Percentiles rank a stretch among this genome's conserved stretches.
phyloP scores from a whole-genome alignment of 1,284 basidiomycete species.

The Leccinum fuscescens region DNA sequence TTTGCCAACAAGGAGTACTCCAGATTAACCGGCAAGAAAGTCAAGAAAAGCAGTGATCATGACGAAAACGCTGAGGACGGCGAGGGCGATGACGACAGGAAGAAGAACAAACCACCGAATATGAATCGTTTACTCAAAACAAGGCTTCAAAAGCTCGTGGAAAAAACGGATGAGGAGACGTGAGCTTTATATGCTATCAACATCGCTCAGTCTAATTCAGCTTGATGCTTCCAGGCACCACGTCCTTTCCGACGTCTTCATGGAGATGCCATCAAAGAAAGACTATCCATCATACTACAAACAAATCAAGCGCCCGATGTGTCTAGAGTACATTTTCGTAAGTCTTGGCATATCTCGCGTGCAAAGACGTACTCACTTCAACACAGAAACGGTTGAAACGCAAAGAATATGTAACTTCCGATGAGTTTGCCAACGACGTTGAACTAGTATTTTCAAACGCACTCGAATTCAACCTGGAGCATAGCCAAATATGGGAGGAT shows the following conservation, averaged over 20 bases:
- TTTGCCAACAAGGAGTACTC: conserved; percentile 60
- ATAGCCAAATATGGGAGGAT: conserved; percentile 75
- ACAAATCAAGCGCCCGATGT: conserved; percentile 79
- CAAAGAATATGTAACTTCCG: conserved; percentile 64
- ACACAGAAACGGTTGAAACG: conserved; percentile 70
- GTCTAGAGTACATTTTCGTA: conserved; percentile 78
- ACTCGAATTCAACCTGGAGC: conserved; percentile 74
- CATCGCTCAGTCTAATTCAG: conserved; percentile 2
- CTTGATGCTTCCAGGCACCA: conserved; percentile 51
- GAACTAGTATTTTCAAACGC: conserved; percentile 93
- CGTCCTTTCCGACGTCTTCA: conserved; percentile 72
- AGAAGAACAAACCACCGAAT: conserved; percentile 59
- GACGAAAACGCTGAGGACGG: conserved; percentile 43
- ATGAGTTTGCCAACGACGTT: conserved; percentile 81
- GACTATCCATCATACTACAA: conserved; percentile 86
- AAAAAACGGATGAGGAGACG: conserved; percentile 65
- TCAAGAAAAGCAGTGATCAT: conserved; percentile 42
- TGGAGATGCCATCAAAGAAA: conserved; percentile 78
- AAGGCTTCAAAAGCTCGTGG: conserved; percentile 61
- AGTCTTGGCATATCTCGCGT: conserved; percentile 30
- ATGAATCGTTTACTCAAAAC: conserved; percentile 61
- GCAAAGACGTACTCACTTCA: conserved; percentile 11
- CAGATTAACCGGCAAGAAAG: conserved; percentile 50
- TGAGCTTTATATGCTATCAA: conserved; percentile 12
- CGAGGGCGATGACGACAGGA: conserved; percentile 43